Evolutionary conservation across 1,284 basidiomycete species (phyloP), one percentile per base, ranked within the genome.

Genomic region (Trametes pubescens): DNA sequence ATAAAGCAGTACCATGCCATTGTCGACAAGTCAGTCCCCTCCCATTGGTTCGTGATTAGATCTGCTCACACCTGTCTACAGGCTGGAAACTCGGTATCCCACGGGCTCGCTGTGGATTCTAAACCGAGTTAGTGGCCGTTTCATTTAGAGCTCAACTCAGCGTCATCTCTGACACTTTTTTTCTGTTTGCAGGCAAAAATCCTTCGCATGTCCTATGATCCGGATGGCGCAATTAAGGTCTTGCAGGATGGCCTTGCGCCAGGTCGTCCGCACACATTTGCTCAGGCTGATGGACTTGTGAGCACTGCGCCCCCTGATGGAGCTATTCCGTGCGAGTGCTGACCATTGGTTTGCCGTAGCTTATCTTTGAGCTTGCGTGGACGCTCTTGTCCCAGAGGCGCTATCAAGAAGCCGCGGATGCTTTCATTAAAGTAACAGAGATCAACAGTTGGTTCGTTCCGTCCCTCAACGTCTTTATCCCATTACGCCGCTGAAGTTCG

Each of bases 351-450:
- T 22, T 57, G 21, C 14, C 29, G 11, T 49, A 91, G 90, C 80
- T 93, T 7, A 80, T 87, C 11, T 93, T 92, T 69, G 91, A 93
- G 73, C 81, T 93, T 1, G 89, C 89, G 0, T 93, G 92, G 91
- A 88, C 87, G 18, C 75, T 91, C 1, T 79, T 93, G 4, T 82
- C 86, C 1, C 84, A 91, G 65, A 77, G 88, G 54, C 79, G 82
- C 61, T 91, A 92, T 65, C 76, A 83, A 62, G 90, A 92, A 66
- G 83, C 88, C 1, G 89, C 89, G 0, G 84, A 88, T 48, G 79
- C 81, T 62, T 92, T 93, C 71, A 71, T 92, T 34, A 80, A 78
- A 59, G 79, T 93, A 68, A 88, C 85, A 3, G 82, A 85, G 68
- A 71, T 92, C 63, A 93, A 92, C 70, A 86, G 79, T 60, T 93